phyloP scores from a whole-genome alignment of 306 rosid species.

The Medicago ruthenica region DNA sequence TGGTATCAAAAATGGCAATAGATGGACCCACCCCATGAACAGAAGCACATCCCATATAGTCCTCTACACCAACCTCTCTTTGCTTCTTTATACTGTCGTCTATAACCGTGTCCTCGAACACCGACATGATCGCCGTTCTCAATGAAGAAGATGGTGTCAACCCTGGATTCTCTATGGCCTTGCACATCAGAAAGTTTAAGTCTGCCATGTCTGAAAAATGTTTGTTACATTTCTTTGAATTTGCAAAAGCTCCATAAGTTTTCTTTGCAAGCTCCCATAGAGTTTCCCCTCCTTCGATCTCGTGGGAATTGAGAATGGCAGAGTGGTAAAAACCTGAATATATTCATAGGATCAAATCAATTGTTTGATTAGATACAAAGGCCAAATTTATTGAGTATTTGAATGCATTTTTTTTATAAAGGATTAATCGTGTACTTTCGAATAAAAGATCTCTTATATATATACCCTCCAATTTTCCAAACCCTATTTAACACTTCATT shows the following conservation, averaged over 20 bases:
- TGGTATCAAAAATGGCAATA: conserved; percentile 61
- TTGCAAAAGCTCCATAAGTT: conserved; percentile 46
- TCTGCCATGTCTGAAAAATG: conserved; percentile 74
- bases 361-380: no score
- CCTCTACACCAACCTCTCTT: conserved; percentile 52
- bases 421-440: no score
- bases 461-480: no score
- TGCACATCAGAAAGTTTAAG: conserved; percentile 62
- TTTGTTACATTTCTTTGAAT: conserved; percentile 51
- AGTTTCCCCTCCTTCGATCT: conserved; percentile 61
- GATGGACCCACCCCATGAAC: conserved; percentile 75
- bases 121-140: conserved; percentile 57
- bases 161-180: conserved; percentile 61
- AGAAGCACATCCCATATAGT: conserved; percentile 73
- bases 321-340: conserved; percentile 70
- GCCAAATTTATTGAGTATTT: no score
- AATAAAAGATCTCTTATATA: no score
- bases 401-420: no score
- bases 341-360: not conserved
- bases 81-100: conserved; percentile 41
- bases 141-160: conserved; percentile 60
- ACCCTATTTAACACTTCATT: no score
- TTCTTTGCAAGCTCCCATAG: conserved; percentile 68
- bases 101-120: conserved; percentile 67
- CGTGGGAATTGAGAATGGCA: conserved; percentile 61